Evolutionary conservation across 2,329 filamentous ascomycete species (phyloP).

Genomic region (Aureobasidium sp.): DNA sequence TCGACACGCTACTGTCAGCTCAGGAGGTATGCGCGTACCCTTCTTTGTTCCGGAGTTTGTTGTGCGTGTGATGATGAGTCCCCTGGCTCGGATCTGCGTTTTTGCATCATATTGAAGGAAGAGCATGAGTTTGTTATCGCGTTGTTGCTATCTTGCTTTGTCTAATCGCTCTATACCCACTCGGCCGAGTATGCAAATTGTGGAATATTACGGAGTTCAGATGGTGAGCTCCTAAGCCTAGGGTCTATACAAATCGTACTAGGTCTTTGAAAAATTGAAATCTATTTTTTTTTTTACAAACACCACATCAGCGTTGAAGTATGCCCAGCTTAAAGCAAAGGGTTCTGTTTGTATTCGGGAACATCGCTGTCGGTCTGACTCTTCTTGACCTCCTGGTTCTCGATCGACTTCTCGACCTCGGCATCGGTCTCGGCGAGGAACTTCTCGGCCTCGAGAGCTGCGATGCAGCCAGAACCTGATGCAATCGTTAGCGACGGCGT

Average conservation of each 20-base stretch:
- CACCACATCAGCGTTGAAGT: neutral
- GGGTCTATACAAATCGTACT: neutral
- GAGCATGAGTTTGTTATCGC: neutral
- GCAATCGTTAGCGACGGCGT: constrained; percentile 14
- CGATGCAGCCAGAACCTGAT: constrained; percentile 83
- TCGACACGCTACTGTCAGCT: neutral
- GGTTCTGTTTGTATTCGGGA: constrained; percentile 57
- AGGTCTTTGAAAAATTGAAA: neutral
- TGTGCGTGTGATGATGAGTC: neutral
- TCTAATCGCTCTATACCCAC: constrained; percentile 4
- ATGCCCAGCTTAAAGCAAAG: constrained; percentile 43
- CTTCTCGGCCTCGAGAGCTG: constrained; percentile 92
- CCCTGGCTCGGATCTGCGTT: neutral
- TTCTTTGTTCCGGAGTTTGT: neutral
- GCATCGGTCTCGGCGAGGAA: constrained; percentile 77
- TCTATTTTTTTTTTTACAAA: constrained; percentile 8
- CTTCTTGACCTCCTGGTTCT: constrained; percentile 44
- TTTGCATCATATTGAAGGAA: neutral
- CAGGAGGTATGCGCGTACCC: neutral
- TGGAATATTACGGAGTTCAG: neutral
- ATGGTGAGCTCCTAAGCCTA: neutral
- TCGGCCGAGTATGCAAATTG: neutral
- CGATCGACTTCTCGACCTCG: constrained; percentile 37
- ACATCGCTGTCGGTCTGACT: constrained; percentile 41
- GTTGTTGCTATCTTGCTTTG: neutral